Evolutionary conservation across 768 basidiomycete genomes (phyloP), one percentile per base, ranked within the genome.

Genomic region (Rhodotorula diobovata): DNA sequence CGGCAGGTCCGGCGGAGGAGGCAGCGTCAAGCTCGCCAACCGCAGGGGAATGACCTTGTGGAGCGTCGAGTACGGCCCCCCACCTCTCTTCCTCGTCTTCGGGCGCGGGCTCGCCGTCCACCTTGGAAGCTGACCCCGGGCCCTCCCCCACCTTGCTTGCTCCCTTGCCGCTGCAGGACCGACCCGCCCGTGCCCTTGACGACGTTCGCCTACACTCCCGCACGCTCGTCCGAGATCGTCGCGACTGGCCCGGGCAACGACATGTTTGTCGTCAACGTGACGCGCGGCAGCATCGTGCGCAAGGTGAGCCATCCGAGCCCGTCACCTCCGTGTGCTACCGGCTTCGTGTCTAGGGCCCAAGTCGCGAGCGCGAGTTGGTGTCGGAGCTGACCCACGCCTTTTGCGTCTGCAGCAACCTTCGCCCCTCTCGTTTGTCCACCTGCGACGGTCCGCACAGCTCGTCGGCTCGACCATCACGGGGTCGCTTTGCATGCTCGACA

Each of bases 201-300:
- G 8, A 75, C 76, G 58, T 74, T 80, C 68, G 74, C 76, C 46
- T 66, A 63, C 67, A 68, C 78, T 11, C 77, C 79, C 43, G 58
- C 73, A 25, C 67, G 83, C 85, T 63, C 86, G 86, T 9, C 85
- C 84, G 77, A 78, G 71, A 89, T 89, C 37, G 84, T 84, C 9
- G 85, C 89, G 85, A 43, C 81, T 81, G 62, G 80, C 20, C 62
- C 77, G 3, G 68, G 74, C 14, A 85, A 86, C 61, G 89, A 91
- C 72, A 78, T 93, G 70, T 80, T 86, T 53, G 81, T 91, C 67
- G 80, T 92, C 64, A 93, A 90, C 80, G 82, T 88, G n/a, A 81
- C 86, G 78, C 90, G 89, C 0, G 92, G 92, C 46, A 81, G 81
- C 58, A 79, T 86, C 54, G 81, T 88, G 32, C 86, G 89, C 65